These are phyloP conservation scores for Eragrostis tef DNA, from an alignment of 202 grass and related monocot genomes.

Conservation along the genomic window DNA sequence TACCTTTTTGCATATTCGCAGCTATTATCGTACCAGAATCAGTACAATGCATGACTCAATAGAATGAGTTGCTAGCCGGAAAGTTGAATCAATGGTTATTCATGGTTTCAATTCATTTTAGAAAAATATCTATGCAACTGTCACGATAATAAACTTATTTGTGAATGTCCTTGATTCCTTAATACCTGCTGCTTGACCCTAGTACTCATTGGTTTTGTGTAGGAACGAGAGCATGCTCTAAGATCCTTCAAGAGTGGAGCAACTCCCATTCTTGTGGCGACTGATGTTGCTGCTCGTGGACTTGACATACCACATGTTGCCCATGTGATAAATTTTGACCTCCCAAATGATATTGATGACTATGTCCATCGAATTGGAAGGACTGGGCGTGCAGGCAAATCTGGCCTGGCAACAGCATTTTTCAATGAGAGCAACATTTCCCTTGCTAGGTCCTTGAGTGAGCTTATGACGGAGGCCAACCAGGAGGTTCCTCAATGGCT, in stretches of 20 bases:
- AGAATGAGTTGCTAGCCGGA: not conserved
- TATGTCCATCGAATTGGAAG: conserved; percentile 97
- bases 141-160: too few relatives aligned
- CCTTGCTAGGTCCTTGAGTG: conserved; percentile 65
- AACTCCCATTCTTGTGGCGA: conserved; percentile 86
- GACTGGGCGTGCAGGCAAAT: conserved; percentile 88
- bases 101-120: not conserved
- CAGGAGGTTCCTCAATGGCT: conserved; percentile 97
- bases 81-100: not conserved
- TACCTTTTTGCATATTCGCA: not conserved
- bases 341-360: conserved; percentile 98
- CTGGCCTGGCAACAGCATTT: conserved; percentile 90
- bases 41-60: not conserved
- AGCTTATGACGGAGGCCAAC: conserved; percentile 91
- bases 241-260: conserved; percentile 83
- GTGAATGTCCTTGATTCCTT: too few relatives aligned
- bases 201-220: conserved; percentile 4
- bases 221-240: conserved; percentile 88
- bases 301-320: conserved; percentile 93
- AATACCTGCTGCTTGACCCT: not conserved
- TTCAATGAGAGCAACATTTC: conserved; percentile 89
- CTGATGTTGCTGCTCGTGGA: conserved; percentile 92
- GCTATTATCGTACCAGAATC: not conserved
- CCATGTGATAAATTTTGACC: conserved; percentile 95
- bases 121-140: too few relatives aligned